Evolutionary conservation across 2,329 filamentous ascomycete genomes (phyloP).

Genomic region (Exophiala calicioides): DNA sequence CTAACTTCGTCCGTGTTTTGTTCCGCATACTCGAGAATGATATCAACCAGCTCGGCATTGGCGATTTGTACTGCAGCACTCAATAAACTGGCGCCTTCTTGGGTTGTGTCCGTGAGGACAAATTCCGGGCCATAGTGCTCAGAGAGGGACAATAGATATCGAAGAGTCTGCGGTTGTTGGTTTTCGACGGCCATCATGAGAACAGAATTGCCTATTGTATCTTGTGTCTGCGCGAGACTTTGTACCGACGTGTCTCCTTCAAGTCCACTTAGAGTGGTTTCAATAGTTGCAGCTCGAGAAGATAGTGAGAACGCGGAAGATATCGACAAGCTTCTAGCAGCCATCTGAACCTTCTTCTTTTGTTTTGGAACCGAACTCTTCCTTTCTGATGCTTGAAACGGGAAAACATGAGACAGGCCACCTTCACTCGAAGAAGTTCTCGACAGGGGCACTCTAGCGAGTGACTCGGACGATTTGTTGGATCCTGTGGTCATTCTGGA

Average conservation of each 20-base stretch:
- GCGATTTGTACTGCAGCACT: slow-evolving; percentile 89
- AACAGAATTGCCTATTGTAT: slow-evolving; percentile 74
- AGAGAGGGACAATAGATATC: slow-evolving; percentile 74
- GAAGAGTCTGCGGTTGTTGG: slow-evolving; percentile 69
- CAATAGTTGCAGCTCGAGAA: slow-evolving; percentile 76
- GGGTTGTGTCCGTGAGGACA: slow-evolving; percentile 81
- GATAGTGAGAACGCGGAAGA: slow-evolving; percentile 81
- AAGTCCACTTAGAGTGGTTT: slow-evolving; percentile 69
- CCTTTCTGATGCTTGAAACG: slow-evolving; percentile 65
- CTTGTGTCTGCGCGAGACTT: slow-evolving; percentile 57
- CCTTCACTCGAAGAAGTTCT: slow-evolving; percentile 43
- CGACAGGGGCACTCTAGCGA: slow-evolving; percentile 19
- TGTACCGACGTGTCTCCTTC: slow-evolving; percentile 87
- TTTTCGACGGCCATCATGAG: slow-evolving; percentile 82
- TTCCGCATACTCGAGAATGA: slow-evolving; percentile 71
- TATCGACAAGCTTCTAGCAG: slow-evolving; percentile 82
- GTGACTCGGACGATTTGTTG: slow-evolving; percentile 24
- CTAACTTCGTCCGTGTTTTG: slow-evolving; percentile 56
- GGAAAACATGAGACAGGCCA: slow-evolving; percentile 81
- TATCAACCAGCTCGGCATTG: slow-evolving; percentile 71
- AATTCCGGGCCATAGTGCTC: slow-evolving; percentile 72
- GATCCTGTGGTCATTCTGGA: slow-evolving; percentile 26
- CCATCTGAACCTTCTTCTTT: slow-evolving; percentile 81
- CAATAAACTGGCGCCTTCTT: slow-evolving; percentile 83
- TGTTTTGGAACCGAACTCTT: slow-evolving; percentile 43